phyloP scores from a whole-genome alignment of 2,329 filamentous ascomycete species.

The Stenocarpella maydis region DNA sequence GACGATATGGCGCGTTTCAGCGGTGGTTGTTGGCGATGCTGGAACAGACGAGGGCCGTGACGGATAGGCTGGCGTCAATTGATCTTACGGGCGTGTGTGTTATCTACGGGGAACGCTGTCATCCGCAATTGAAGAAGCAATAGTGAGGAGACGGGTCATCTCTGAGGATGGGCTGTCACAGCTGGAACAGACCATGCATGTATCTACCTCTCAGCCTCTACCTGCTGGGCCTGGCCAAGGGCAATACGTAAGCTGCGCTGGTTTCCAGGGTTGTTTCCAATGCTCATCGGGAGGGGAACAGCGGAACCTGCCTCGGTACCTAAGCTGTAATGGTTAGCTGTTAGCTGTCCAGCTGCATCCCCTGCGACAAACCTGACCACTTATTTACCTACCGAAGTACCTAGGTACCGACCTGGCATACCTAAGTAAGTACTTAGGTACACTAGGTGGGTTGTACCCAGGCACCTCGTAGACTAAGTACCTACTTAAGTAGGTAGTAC shows the following conservation, averaged over 20 bases:
- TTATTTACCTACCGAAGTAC: too few relatives aligned
- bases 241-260: constrained; percentile 2
- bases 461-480: too few relatives aligned
- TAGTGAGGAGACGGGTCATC: not conserved
- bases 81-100: not conserved
- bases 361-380: too few relatives aligned
- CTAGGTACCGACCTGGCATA: too few relatives aligned
- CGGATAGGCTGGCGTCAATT: not conserved
- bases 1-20: constrained; percentile 6
- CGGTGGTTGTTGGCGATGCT: not conserved
- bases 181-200: not conserved
- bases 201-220: not conserved
- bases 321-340: too few relatives aligned
- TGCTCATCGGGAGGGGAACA: not conserved
- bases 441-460: too few relatives aligned
- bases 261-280: constrained; percentile 8
- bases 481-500: too few relatives aligned
- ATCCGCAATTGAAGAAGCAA: constrained; percentile 1
- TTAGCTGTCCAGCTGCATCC: too few relatives aligned
- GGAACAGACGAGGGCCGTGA: not conserved
- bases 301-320: too few relatives aligned
- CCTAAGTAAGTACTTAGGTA: too few relatives aligned
- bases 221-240: not conserved
- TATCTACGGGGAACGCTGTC: not conserved
- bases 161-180: not conserved